These are phyloP conservation scores for Capsicum chinense DNA, from an alignment of 257 asterid species.

Conservation along the genomic window DNA sequence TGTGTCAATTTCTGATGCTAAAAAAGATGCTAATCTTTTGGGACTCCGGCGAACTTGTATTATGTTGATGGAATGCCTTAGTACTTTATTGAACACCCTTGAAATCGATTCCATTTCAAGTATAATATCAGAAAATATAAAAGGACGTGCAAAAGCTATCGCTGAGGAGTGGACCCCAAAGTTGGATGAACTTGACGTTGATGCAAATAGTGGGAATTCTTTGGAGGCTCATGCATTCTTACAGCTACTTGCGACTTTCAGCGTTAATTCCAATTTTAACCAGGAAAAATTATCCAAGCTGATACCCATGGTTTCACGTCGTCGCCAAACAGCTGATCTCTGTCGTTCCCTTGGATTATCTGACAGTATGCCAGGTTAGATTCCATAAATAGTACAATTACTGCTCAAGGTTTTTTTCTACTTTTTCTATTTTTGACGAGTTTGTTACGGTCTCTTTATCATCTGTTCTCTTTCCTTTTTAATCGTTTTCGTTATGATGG, in stretches of 20 bases:
- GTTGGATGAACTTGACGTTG: slow-evolving; percentile 85
- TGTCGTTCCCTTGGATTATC: slow-evolving; percentile 94
- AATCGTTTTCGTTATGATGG: slow-evolving; percentile 1
- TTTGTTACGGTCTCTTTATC: background rate
- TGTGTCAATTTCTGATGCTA: slow-evolving; percentile 62
- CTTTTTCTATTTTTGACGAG: background rate
- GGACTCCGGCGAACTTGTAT: slow-evolving; percentile 96
- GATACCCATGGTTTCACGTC: slow-evolving; percentile 98
- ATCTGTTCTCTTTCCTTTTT: background rate
- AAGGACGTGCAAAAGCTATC: slow-evolving; percentile 78
- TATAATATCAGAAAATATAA: slow-evolving; percentile 59
- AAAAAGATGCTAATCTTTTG: slow-evolving; percentile 76
- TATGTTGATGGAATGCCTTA: slow-evolving; percentile 95
- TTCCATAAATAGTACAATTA: background rate
- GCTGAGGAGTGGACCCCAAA: slow-evolving; percentile 97
- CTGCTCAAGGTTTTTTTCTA: background rate
- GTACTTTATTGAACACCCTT: slow-evolving; percentile 55
- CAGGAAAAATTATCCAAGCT: slow-evolving; percentile 76
- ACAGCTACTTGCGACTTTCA: slow-evolving; percentile 90
- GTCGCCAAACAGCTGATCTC: slow-evolving; percentile 95
- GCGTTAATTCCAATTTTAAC: slow-evolving; percentile 79
- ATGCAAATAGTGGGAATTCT: slow-evolving; percentile 95
- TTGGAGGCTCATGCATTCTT: slow-evolving; percentile 98
- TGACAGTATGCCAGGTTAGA: slow-evolving; percentile 93
- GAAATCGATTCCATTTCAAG: slow-evolving; percentile 47